Evolutionary conservation across 352 stramenopile species (phyloP).

Genomic region (Pythium vanterpoolii): DNA sequence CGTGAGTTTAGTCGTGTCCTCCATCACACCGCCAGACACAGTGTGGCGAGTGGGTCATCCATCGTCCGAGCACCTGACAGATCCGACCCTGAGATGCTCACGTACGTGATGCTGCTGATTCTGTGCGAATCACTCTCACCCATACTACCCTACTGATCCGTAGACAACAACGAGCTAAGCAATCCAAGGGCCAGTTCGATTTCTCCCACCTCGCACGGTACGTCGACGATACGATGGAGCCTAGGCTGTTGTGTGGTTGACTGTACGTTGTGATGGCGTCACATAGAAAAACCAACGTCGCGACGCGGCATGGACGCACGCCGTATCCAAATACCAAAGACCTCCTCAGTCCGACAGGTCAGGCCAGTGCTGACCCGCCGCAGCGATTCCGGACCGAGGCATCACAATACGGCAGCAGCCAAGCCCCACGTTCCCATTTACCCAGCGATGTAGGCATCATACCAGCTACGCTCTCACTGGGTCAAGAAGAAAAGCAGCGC

Average conservation of each 20-base stretch:
- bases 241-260: not conserved
- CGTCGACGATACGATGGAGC: not conserved
- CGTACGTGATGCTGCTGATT: not conserved
- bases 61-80: not conserved
- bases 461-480: conserved; percentile 26
- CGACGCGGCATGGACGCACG: conserved; percentile 40
- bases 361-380: not conserved
- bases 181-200: conserved; percentile 31
- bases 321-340: conserved; percentile 34
- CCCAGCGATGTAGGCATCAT: not conserved
- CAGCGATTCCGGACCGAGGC: conserved; percentile 39
- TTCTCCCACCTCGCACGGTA: conserved; percentile 45
- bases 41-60: not conserved
- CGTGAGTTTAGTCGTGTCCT: conserved; percentile 53
- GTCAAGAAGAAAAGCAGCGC: conserved; percentile 49
- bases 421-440: not conserved
- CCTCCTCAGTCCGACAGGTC: conserved; percentile 7
- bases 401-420: conserved; percentile 35
- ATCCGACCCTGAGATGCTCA: not conserved
- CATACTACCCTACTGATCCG: not conserved
- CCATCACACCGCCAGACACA: not conserved
- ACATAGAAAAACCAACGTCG: conserved; percentile 30
- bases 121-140: not conserved
- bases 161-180: conserved; percentile 12
- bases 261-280: not conserved